Evolutionary conservation across 768 basidiomycete species (phyloP).

Genomic region (Leucosporidium creatinivorum): DNA sequence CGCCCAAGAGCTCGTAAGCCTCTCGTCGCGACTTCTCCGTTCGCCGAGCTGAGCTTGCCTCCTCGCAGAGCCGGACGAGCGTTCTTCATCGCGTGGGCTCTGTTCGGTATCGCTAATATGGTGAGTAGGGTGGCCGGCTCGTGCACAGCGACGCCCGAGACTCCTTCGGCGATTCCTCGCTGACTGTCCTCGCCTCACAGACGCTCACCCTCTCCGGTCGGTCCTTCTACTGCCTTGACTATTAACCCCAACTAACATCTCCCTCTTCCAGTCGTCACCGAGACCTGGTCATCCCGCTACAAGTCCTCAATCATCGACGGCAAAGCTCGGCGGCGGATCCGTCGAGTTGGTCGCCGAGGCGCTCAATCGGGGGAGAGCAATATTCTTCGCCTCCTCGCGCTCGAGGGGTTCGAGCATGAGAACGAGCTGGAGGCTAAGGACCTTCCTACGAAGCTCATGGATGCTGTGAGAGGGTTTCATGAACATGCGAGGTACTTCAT

Average conservation of each 20-base stretch:
- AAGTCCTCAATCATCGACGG: slow-evolving; percentile 39
- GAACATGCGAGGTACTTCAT: slow-evolving; percentile 19
- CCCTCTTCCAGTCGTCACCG: slow-evolving; percentile 51
- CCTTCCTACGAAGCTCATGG: slow-evolving; percentile 8
- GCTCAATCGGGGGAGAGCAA: neutral
- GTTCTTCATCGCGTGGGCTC: slow-evolving; percentile 69
- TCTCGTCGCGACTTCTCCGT: neutral
- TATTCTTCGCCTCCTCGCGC: neutral
- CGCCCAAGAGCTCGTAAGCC: slow-evolving; percentile 1
- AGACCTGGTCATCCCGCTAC: slow-evolving; percentile 61
- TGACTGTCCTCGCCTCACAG: neutral
- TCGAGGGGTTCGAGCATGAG: slow-evolving; percentile 3
- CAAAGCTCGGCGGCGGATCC: neutral
- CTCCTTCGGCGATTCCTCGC: neutral
- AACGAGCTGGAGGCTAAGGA: neutral
- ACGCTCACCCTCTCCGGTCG: slow-evolving; percentile 65
- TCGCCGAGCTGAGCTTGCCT: neutral
- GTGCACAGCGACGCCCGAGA: no score
- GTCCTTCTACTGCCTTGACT: neutral
- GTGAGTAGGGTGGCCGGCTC: neutral
- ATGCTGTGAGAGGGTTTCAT: slow-evolving; percentile 11
- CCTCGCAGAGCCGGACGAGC: slow-evolving; percentile 53
- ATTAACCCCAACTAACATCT: neutral
- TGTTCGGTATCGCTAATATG: slow-evolving; percentile 68
- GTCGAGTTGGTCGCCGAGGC: neutral